Conservation (phyloP, 73 alveolate species). For the Paramecium primaurelia region DNA sequence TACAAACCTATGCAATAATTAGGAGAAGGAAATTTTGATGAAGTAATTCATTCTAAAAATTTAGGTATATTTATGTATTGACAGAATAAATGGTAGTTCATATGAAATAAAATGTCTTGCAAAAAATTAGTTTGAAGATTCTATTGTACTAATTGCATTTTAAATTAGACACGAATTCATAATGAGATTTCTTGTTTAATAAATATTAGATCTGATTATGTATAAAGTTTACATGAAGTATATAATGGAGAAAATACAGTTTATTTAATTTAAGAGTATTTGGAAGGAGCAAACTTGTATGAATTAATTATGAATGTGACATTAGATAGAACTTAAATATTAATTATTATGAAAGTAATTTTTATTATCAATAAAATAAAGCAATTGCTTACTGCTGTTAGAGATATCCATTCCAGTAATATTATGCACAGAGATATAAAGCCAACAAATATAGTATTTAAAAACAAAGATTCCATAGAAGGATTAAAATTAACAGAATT, state of each 20-base stretch:
- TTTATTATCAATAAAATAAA: neutral
- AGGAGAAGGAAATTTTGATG: slow-evolving; percentile 12
- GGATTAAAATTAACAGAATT: neutral
- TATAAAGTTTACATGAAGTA: neutral
- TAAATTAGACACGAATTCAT: neutral
- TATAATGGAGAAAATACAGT: neutral
- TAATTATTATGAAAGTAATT: neutral
- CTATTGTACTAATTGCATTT: neutral
- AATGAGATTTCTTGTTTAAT: neutral
- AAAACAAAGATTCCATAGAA: neutral
- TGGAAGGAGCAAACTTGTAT: neutral
- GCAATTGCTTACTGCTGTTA: neutral
- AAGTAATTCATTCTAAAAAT: neutral
- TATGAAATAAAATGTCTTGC: neutral
- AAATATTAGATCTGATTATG: neutral
- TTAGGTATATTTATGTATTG: neutral
- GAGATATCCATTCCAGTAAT: neutral
- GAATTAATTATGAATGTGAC: neutral
- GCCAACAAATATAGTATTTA: neutral
- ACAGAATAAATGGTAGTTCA: neutral
- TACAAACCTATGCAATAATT: neutral
- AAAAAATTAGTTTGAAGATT: neutral
- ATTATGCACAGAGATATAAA: neutral
- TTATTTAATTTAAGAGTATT: neutral
- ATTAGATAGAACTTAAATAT: neutral